Evolutionary conservation across 192 early-diverging fungal species (phyloP).

Genomic region (Coemansia sp.): DNA sequence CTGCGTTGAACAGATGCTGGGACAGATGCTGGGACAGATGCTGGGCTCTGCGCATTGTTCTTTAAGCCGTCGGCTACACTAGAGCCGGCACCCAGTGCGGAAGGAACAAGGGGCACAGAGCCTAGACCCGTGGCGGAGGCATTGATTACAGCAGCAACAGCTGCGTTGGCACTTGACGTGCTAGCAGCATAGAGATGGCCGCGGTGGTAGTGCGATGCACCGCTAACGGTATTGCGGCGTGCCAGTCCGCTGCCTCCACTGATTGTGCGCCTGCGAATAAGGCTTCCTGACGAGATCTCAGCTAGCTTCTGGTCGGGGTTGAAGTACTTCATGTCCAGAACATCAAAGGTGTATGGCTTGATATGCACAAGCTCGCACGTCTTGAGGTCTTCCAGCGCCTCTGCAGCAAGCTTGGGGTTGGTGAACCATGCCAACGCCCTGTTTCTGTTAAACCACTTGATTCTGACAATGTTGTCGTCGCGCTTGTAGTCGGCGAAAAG

Average conservation of each 20-base stretch:
- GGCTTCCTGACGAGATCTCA: conserved; percentile 29
- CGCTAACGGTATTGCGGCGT: conserved; percentile 57
- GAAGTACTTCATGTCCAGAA: conserved; percentile 54
- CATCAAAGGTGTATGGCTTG: conserved; percentile 46
- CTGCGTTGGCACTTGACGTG: background rate
- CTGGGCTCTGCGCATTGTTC: conserved; percentile 8
- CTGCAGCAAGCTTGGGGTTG: conserved; percentile 36
- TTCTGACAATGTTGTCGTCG: conserved; percentile 56
- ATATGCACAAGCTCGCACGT: conserved; percentile 50
- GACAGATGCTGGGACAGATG: conserved; percentile 23
- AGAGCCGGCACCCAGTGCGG: conserved; percentile 14
- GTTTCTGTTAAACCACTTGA: conserved; percentile 59
- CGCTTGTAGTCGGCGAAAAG: conserved; percentile 47
- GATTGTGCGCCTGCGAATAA: conserved; percentile 53
- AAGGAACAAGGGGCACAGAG: conserved; percentile 30
- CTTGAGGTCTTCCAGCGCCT: conserved; percentile 45
- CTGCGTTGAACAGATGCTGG: conserved; percentile 30
- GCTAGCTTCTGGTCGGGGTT: conserved; percentile 44
- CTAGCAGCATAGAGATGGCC: conserved; percentile 42
- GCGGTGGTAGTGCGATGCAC: conserved; percentile 55
- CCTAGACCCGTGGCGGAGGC: conserved; percentile 5
- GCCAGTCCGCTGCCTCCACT: conserved; percentile 44
- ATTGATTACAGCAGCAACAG: conserved; percentile 8
- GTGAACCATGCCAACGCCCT: conserved; percentile 56
- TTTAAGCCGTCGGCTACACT: background rate